phyloP scores from a whole-genome alignment of 148 eudicot species.

The Camellia japonica region DNA sequence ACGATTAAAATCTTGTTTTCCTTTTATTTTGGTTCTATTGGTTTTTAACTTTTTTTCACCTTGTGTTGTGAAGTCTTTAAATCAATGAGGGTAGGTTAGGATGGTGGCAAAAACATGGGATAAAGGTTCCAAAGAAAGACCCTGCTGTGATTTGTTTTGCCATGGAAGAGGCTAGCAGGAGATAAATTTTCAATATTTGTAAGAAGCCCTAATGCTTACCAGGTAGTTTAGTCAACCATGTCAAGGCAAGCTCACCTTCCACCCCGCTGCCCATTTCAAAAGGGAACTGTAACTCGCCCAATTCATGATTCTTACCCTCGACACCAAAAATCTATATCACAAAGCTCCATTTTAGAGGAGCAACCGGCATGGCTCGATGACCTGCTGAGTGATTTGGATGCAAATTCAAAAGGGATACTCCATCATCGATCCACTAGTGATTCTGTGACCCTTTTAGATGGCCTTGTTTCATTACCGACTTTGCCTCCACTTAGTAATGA shows the following conservation, averaged over 20 bases:
- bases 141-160: background rate
- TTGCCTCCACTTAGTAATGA: constrained; percentile 21
- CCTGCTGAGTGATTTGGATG: constrained; percentile 47
- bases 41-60: background rate
- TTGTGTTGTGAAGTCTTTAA: background rate
- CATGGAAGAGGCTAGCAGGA: background rate
- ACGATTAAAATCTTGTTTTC: background rate
- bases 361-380: constrained; percentile 67
- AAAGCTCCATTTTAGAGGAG: constrained; percentile 47
- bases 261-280: constrained; percentile 66
- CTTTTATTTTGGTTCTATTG: background rate
- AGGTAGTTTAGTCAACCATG: constrained; percentile 33
- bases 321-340: constrained; percentile 51
- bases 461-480: constrained; percentile 22
- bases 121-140: constrained; percentile 1
- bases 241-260: constrained; percentile 68
- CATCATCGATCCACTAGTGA: constrained; percentile 61
- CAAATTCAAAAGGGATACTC: constrained; percentile 25
- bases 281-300: constrained; percentile 21
- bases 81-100: background rate
- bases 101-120: constrained; percentile 5
- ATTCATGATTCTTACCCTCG: constrained; percentile 25
- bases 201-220: background rate
- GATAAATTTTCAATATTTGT: background rate
- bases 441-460: constrained; percentile 41